Conservation (phyloP, 1,284 basidiomycete species). For the Gymnopus androsaceus region DNA sequence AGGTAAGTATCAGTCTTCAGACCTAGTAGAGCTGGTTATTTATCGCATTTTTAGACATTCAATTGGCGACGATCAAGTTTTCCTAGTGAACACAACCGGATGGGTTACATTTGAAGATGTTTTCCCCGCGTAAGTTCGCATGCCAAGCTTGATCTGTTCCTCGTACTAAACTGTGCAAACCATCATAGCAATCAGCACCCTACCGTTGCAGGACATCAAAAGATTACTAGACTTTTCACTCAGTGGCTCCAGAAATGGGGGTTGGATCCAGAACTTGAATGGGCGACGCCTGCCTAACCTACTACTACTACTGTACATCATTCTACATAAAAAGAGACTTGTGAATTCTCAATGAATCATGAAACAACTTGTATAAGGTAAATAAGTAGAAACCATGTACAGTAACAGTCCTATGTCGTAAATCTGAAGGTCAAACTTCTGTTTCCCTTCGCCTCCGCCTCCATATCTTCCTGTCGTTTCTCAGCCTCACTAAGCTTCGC, state of each 20-base stretch:
- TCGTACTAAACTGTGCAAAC: neutral
- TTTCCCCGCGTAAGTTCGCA: conserved; percentile 44
- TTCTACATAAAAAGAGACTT: too few species aligned
- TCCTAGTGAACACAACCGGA: conserved; percentile 58
- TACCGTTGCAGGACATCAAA: conserved; percentile 46
- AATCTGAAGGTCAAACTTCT: conserved; percentile 25
- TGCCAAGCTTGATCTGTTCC: neutral
- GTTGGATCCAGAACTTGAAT: conserved; percentile 30
- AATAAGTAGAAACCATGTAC: too few species aligned
- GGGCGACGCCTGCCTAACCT: conserved; percentile 18
- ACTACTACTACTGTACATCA: too few species aligned
- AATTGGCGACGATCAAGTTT: conserved; percentile 48
- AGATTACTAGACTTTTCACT: conserved; percentile 49
- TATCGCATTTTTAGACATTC: conserved; percentile 26
- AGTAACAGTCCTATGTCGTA: neutral
- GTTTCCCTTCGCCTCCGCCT: conserved; percentile 34
- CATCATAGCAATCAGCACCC: conserved; percentile 50
- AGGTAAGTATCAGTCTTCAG: conserved; percentile 33
- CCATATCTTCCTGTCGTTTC: conserved; percentile 26
- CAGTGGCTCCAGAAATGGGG: conserved; percentile 48
- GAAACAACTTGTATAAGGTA: too few species aligned
- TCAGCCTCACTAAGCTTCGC: conserved; percentile 27
- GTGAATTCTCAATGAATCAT: too few species aligned
- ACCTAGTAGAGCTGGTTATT: neutral
- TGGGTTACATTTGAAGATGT: conserved; percentile 57